Evolutionary conservation across 1,284 basidiomycete genomes (phyloP), one percentile per base, ranked within the genome.

Genomic region (Ganoderma sp.): DNA sequence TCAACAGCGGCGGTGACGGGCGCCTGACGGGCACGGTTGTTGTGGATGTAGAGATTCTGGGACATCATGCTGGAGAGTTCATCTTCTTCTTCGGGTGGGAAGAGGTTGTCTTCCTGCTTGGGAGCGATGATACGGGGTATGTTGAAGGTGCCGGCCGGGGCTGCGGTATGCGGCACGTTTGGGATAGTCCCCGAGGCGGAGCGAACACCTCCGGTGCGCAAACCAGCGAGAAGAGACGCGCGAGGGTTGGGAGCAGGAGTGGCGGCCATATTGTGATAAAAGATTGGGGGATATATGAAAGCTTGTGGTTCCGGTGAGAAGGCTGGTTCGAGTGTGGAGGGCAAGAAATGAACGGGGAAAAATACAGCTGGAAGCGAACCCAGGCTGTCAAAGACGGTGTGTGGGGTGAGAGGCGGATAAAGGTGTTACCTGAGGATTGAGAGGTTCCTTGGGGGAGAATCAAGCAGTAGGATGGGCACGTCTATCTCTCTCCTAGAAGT

Each of bases 171-270:
- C 58, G 92, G 90, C 34, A 87, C 79, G 73, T 91, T 89, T 54
- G 92, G 90, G 32, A 87, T 79, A 73, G 78, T 81, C 74, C 83
- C 81, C 70, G 91, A 89, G 57, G 84, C 78, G 19, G 92, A 88
- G 75, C 92, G 90, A 69, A 94, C 93, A 65, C 92, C 92, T 78
- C 93, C 92, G 66, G 92, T 94, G 78, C 92, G 91, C 76, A 94
- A 91, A 75, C 91, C 91, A 71, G 90, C 85, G 79, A 94, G 91
- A 75, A 94, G 90, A 71, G 91, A 92, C 67, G 92, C 92, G 76
- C 92, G 91, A 73, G 85, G 82, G 81, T 86, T 90, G 77, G 85
- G 81, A 61, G 84, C 78, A 73, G 84, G 83, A 76, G 84, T 81
- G 79, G 88, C 83, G 77, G 87, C 82, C 88, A 90, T 89, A 69